Evolutionary conservation across 2,329 filamentous ascomycete species (phyloP), one percentile per base, ranked within the genome.

Genomic region (Nothopassalora personata): DNA sequence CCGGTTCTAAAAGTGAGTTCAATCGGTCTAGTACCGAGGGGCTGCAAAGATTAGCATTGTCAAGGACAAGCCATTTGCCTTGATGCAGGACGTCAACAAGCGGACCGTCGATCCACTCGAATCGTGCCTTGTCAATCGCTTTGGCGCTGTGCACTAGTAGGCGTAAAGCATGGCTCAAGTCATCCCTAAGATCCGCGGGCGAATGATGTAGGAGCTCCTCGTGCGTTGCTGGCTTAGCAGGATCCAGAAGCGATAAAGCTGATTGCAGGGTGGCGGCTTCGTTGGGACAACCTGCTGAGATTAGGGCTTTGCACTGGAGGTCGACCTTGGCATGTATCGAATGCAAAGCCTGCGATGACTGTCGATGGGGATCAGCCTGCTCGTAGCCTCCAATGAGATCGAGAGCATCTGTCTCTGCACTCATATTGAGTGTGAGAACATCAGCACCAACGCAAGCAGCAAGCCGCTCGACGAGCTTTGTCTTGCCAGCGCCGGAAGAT

Each of bases 331-430:
- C 48, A 15, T 61, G 63, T 47, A 69, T 53, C n/a, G 62, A 39
- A 11, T 58, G 57, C 8, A 68, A 50, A 45, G 62, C 60, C 28
- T 64, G 58, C 9, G 61, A 34, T 8, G 36, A 52, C 48, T 66
- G 60, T 57, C 93, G 83, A 54, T 88, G 81, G 23, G 90, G 86
- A 71, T 99, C 94, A 18, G 90, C 86, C 74, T 99, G 94, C 73
- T 99, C 94, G 70, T 96, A 99, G 0, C 94, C 94, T 69, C 94
- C 94, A 58, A 99, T 90, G 57, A 99, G 84, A 74, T 99, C 94
- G 86, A 96, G 96, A 0, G 93, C 92, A 73, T 99, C 94, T 48
- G 96, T 89, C 68, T 99, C 95, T 6, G 92, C 88, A 71, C 96
- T 99, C 76, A 99, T 85, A 0, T 92, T 86, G 67, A 97, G 90